phyloP scores from a whole-genome alignment of 2,329 filamentous ascomycete genomes.

The Hypoxylon sp. region DNA sequence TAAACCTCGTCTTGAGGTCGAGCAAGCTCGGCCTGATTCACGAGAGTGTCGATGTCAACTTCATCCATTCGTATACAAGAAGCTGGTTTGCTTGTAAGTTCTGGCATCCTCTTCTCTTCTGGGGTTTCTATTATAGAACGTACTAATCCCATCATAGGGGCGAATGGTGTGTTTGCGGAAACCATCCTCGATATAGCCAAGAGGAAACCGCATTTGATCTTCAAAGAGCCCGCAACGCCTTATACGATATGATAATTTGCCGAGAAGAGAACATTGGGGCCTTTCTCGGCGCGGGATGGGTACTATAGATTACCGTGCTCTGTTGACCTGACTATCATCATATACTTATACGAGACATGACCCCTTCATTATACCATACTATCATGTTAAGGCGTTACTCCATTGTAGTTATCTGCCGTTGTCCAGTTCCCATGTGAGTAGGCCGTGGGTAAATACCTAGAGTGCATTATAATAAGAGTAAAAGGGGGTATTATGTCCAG shows the following conservation, averaged over 20 bases:
- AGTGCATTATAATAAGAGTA: no score
- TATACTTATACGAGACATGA: not conserved
- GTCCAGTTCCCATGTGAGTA: not conserved
- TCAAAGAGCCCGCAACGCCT: constrained; percentile 68
- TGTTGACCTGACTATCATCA: constrained; percentile 10
- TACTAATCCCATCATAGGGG: constrained; percentile 60
- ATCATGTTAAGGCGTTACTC: constrained; percentile 2
- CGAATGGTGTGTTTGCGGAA: constrained; percentile 93
- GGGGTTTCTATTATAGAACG: not conserved
- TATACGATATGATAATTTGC: constrained; percentile 58
- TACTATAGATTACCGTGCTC: not conserved
- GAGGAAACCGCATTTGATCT: constrained; percentile 87
- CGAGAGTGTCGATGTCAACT: constrained; percentile 88
- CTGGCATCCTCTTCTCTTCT: not conserved
- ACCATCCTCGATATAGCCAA: constrained; percentile 90
- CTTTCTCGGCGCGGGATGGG: not conserved
- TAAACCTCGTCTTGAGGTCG: constrained; percentile 77
- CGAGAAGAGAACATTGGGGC: not conserved
- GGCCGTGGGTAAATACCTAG: no score
- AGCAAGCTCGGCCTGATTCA: constrained; percentile 84
- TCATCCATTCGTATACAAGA: constrained; percentile 71
- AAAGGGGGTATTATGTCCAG: no score
- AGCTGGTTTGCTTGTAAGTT: constrained; percentile 86
- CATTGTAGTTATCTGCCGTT: constrained; percentile 40
- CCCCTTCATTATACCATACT: constrained; percentile 7